These are phyloP conservation scores for Cercospora nicotianae DNA, from an alignment of 2,329 filamentous ascomycete species.

Conservation along the genomic window DNA sequence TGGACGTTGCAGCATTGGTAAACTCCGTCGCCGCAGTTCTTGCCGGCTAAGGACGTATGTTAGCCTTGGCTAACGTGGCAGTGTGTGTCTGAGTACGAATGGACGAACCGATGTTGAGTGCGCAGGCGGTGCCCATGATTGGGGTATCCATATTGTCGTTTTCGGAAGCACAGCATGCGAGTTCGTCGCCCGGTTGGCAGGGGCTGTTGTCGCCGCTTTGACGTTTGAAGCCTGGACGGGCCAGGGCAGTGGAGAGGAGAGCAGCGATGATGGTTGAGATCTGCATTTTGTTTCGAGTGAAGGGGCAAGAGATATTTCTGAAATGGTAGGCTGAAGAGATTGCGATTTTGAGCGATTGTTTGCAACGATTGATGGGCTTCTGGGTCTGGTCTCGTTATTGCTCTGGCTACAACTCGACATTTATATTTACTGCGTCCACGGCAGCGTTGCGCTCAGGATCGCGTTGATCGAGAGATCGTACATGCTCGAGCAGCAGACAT, in stretches of 20 bases:
- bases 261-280: not conserved
- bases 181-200: not conserved
- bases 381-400: not conserved
- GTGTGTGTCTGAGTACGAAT: not conserved
- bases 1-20: not conserved
- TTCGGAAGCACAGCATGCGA: not conserved
- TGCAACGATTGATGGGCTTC: not conserved
- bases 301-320: not conserved
- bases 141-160: not conserved
- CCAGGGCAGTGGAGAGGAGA: not conserved
- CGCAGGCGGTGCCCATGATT: not conserved
- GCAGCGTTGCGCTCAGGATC: not conserved
- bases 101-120: not conserved
- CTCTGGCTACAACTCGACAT: not conserved
- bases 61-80: not conserved
- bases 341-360: not conserved
- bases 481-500: not conserved
- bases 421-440: not conserved
- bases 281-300: not conserved
- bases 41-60: not conserved
- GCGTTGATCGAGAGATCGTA: not conserved
- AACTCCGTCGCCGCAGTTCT: not conserved
- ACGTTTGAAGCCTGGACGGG: not conserved
- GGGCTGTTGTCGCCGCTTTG: not conserved
- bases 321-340: not conserved